Percentiles rank a stretch among this genome's conserved stretches.
These are phyloP conservation scores for Yarrowia osloensis DNA, from an alignment of 805 yeast genomes.

Conservation along the genomic window DNA sequence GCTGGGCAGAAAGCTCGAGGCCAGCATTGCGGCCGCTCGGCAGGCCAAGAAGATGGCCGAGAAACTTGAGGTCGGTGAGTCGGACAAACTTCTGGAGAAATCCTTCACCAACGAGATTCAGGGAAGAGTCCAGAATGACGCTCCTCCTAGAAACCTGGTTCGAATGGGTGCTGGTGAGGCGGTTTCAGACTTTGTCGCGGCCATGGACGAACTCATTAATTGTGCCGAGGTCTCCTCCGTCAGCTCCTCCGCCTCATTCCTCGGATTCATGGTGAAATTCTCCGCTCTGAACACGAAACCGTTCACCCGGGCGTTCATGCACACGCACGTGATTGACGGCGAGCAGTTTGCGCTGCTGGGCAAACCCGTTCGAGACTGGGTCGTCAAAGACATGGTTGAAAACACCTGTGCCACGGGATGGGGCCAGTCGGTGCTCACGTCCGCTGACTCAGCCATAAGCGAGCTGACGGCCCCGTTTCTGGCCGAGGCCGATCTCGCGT, in stretches of 20 bases:
- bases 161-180: slow-evolving; percentile 35
- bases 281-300: slow-evolving; percentile 37
- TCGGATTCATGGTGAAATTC: slow-evolving; percentile 41
- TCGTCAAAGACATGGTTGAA: slow-evolving; percentile 47
- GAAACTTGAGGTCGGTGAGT: neutral
- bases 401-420: slow-evolving; percentile 45
- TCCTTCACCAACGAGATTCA: slow-evolving; percentile 37
- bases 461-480: slow-evolving; percentile 41
- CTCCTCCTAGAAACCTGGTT: slow-evolving; percentile 38
- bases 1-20: neutral
- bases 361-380: slow-evolving; percentile 38
- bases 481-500: slow-evolving; percentile 46
- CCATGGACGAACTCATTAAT: slow-evolving; percentile 34
- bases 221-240: slow-evolving; percentile 33
- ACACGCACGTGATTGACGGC: slow-evolving; percentile 26
- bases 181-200: slow-evolving; percentile 31
- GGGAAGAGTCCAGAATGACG: slow-evolving; percentile 37
- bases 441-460: slow-evolving; percentile 36
- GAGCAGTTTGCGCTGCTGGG: slow-evolving; percentile 30
- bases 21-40: neutral
- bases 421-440: slow-evolving; percentile 40
- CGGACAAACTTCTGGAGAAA: neutral
- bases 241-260: slow-evolving; percentile 39
- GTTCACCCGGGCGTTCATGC: slow-evolving; percentile 39
- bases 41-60: neutral